Percentiles rank a stretch among this genome's conserved stretches.
phyloP scores from a whole-genome alignment of 257 asterid species.

The Solanum clarkiae region DNA sequence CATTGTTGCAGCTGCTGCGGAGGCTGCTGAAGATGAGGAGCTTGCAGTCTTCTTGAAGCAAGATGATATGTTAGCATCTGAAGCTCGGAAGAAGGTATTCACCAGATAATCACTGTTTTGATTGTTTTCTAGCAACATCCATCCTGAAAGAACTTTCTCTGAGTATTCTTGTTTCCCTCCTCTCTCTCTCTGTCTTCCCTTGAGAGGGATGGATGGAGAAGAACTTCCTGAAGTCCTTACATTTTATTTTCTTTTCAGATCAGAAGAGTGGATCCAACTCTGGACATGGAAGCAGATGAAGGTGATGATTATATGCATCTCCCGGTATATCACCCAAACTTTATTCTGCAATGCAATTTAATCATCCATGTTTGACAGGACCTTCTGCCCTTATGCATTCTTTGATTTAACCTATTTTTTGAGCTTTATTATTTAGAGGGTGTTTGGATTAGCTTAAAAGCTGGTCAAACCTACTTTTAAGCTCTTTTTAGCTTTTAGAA shows the following conservation, averaged over 20 bases:
- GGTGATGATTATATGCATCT: conserved; percentile 92
- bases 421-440: neutral
- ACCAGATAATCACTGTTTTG: neutral
- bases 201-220: neutral
- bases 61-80: conserved; percentile 75
- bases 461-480: no score
- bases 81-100: conserved; percentile 86
- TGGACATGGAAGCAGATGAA: conserved; percentile 90
- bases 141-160: neutral
- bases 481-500: no score
- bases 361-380: neutral
- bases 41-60: conserved; percentile 93
- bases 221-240: conserved; percentile 1
- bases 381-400: neutral
- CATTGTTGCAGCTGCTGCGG: conserved; percentile 94
- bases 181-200: neutral
- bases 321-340: conserved; percentile 37
- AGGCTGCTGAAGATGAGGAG: conserved; percentile 99
- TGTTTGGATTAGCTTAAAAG: no score
- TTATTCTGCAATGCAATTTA: conserved; percentile 1
- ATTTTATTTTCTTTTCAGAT: conserved; percentile 39
- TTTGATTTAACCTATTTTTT: neutral
- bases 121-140: neutral
- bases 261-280: conserved; percentile 88
- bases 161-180: neutral